A percentile compares a stretch with the other conserved stretches of the same genome.
These are phyloP conservation scores for Takakia lepidozioides DNA, from an alignment of 225 moss, liverwort and hornwort species.

Conservation along the genomic window DNA sequence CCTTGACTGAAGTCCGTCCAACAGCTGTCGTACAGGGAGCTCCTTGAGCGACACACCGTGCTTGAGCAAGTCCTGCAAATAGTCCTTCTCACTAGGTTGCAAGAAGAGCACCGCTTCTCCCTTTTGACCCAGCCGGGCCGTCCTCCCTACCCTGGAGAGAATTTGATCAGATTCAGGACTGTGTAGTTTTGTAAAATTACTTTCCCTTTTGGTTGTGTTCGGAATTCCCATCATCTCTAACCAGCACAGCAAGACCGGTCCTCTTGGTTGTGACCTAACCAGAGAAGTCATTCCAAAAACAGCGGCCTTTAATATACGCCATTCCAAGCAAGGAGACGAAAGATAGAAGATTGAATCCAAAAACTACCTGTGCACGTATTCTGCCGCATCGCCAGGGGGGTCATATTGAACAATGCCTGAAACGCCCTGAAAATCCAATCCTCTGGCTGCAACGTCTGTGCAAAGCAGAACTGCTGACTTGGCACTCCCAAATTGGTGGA, in stretches of 20 bases:
- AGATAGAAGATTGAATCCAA: too few relatives aligned
- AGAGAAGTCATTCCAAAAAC: too few relatives aligned
- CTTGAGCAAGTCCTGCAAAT: conserved; percentile 70
- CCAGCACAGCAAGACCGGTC: too few relatives aligned
- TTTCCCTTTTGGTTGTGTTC: too few relatives aligned
- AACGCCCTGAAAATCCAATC: conserved; percentile 89
- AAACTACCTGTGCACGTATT: conserved; percentile 97
- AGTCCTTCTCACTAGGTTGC: conserved; percentile 87
- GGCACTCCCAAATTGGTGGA: conserved; percentile 68
- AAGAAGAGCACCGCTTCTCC: conserved; percentile 92
- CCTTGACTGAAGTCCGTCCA: conserved; percentile 72
- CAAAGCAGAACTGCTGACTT: conserved; percentile 71
- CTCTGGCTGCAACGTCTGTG: conserved; percentile 95
- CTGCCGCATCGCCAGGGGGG: conserved; percentile 95
- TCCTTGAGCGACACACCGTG: conserved; percentile 78
- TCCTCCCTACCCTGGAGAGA: conserved; percentile 98
- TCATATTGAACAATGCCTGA: conserved; percentile 96
- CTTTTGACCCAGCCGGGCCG: conserved; percentile 81
- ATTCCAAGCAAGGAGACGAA: too few relatives aligned
- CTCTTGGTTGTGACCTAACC: too few relatives aligned
- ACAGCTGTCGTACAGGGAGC: conserved; percentile 53
- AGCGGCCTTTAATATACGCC: too few relatives aligned
- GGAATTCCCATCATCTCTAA: too few relatives aligned
- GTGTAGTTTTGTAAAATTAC: too few relatives aligned
- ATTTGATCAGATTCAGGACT: too few relatives aligned